Percentiles rank a stretch among this genome's conserved stretches.
These are phyloP conservation scores for Salvia sclarea DNA, from an alignment of 305 asterid genomes.

Conservation along the genomic window DNA sequence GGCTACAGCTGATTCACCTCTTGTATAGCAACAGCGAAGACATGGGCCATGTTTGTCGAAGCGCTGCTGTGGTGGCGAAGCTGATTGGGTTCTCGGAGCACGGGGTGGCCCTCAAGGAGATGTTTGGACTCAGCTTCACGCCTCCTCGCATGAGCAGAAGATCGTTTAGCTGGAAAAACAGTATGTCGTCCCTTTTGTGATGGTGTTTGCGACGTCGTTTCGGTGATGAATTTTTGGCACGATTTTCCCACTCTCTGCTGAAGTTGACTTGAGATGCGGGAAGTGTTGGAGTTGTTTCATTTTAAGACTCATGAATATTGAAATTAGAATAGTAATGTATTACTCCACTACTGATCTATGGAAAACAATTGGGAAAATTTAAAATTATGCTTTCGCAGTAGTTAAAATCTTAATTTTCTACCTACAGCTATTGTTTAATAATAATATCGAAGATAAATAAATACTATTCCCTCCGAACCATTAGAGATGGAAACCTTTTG, in stretches of 20 bases:
- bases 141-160: conserved; percentile 60
- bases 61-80: conserved; percentile 82
- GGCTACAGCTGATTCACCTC: conserved; percentile 60
- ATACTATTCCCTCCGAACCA: too few relatives aligned
- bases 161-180: conserved; percentile 84
- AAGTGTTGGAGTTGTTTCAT: background rate
- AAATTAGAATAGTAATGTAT: background rate
- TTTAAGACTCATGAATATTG: background rate
- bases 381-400: too few relatives aligned
- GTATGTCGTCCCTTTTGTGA: conserved; percentile 61
- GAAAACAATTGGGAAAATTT: too few relatives aligned
- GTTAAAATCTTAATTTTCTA: too few relatives aligned
- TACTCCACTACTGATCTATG: too few relatives aligned
- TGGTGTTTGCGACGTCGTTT: conserved; percentile 1
- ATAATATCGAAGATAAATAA: too few relatives aligned
- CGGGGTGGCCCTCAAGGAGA: conserved; percentile 76
- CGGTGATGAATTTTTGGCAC: background rate
- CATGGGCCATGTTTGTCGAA: conserved; percentile 49
- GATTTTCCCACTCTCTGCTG: background rate
- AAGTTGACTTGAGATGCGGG: background rate
- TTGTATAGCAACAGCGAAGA: conserved; percentile 59
- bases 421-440: too few relatives aligned
- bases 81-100: conserved; percentile 77
- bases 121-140: conserved; percentile 97
- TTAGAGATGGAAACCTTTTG: too few relatives aligned